Evolutionary conservation across 495 filamentous ascomycete genomes (phyloP).

Genomic region (Aspergillus saccharolyticus): DNA sequence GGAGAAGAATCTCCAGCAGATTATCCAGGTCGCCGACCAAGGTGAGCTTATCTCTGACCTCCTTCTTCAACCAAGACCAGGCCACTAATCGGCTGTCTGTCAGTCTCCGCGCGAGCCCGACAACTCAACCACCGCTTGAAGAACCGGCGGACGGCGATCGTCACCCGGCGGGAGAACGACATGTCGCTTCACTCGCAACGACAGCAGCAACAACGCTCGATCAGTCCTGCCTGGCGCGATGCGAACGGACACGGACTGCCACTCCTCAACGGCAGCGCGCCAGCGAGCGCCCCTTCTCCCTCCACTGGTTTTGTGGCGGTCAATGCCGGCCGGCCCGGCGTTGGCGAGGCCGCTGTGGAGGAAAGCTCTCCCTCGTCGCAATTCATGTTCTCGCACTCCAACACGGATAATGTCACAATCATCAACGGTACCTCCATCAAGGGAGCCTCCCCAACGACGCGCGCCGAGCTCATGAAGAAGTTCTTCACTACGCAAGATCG

Average conservation of each 20-base stretch:
- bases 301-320: constrained; percentile 55
- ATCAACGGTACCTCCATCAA: constrained; percentile 49
- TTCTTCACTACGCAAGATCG: constrained; percentile 55
- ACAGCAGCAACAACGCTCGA: constrained; percentile 24
- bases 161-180: constrained; percentile 53
- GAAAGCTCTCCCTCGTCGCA: constrained; percentile 33
- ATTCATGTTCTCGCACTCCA: constrained; percentile 41
- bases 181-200: constrained; percentile 26
- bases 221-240: constrained; percentile 37
- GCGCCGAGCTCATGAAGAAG: constrained; percentile 50
- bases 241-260: constrained; percentile 23
- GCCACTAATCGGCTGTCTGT: neutral
- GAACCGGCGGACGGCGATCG: constrained; percentile 66
- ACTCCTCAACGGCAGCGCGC: constrained; percentile 26
- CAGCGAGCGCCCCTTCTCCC: constrained; percentile 35
- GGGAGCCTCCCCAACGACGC: constrained; percentile 49
- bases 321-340: constrained; percentile 40
- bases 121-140: constrained; percentile 79
- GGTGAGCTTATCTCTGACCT: constrained; percentile 39
- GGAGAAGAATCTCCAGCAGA: constrained; percentile 65
- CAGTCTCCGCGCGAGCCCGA: constrained; percentile 71
- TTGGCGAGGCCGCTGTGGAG: constrained; percentile 26
- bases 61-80: neutral
- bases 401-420: constrained; percentile 43
- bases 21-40: constrained; percentile 78